Evolutionary conservation across 139 green algal species (phyloP).

Genomic region (Chlamydomonas sp.): DNA sequence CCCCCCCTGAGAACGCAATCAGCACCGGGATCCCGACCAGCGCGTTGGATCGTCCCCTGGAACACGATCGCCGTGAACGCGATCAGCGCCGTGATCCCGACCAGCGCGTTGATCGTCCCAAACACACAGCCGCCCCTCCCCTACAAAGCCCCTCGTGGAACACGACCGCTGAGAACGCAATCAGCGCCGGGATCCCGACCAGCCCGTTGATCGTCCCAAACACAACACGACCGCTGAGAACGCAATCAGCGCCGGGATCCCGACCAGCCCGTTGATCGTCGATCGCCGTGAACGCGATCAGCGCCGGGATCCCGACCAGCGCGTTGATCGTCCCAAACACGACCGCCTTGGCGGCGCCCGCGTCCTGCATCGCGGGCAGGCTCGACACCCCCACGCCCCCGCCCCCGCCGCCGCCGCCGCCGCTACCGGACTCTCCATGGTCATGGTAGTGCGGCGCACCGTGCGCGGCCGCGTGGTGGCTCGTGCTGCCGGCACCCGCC

Average conservation of each 20-base stretch:
- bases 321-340: conserved; percentile 31
- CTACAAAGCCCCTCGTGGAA: conserved; percentile 40
- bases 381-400: too few species aligned
- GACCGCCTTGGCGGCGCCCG: conserved; percentile 16
- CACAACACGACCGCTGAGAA: conserved; percentile 72
- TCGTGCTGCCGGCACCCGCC: too few species aligned
- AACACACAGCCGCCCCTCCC: not conserved
- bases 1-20: too few species aligned
- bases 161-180: conserved; percentile 66
- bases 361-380: too few species aligned
- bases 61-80: conserved; percentile 39
- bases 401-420: too few species aligned
- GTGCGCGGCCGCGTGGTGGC: too few species aligned
- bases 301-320: not conserved
- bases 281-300: conserved; percentile 2
- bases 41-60: too few species aligned
- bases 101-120: too few species aligned
- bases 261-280: conserved; percentile 57
- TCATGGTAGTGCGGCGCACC: too few species aligned
- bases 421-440: too few species aligned
- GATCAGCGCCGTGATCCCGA: not conserved
- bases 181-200: conserved; percentile 63
- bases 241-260: conserved; percentile 59
- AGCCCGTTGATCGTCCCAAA: conserved; percentile 31
- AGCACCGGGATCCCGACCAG: too few species aligned